A percentile compares a stretch with the other conserved stretches of the same genome.
Conservation (phyloP, 192 early-diverging fungal species). For the Coemansia sp. region DNA sequence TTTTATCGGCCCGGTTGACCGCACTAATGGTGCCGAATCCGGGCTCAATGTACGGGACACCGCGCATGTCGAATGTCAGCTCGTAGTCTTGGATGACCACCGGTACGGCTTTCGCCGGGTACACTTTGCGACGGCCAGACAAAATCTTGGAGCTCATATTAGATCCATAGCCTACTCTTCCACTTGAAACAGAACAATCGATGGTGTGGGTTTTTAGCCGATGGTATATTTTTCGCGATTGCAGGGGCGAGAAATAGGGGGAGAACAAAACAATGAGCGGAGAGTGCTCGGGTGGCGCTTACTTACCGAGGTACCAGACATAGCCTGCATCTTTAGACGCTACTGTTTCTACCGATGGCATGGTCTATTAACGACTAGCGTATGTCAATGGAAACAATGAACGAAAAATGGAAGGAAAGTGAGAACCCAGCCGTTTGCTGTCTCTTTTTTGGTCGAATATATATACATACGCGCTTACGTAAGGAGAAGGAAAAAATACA, state of each 20-base stretch:
- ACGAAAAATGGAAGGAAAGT: no score
- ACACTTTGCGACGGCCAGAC: constrained; percentile 44
- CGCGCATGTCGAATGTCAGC: constrained; percentile 48
- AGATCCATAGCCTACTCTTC: constrained; percentile 37
- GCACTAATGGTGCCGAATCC: constrained; percentile 39
- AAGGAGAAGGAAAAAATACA: no score
- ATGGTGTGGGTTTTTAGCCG: no score
- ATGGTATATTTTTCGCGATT: not conserved
- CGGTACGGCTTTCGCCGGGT: constrained; percentile 26
- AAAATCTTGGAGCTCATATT: constrained; percentile 50
- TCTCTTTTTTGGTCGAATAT: not conserved
- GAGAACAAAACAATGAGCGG: no score
- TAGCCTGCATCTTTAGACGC: constrained; percentile 1
- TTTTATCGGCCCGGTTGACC: no score
- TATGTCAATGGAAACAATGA: not conserved
- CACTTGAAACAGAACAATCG: not conserved
- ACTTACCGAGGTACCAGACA: constrained; percentile 36
- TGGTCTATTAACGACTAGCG: no score
- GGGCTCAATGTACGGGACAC: constrained; percentile 48
- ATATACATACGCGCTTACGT: no score
- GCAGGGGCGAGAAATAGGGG: no score
- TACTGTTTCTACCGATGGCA: no score
- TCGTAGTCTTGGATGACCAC: constrained; percentile 39
- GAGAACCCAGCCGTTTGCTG: no score
- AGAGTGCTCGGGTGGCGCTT: not conserved